phyloP scores from a whole-genome alignment of 768 basidiomycete genomes.

The Psilocybe sp. region DNA sequence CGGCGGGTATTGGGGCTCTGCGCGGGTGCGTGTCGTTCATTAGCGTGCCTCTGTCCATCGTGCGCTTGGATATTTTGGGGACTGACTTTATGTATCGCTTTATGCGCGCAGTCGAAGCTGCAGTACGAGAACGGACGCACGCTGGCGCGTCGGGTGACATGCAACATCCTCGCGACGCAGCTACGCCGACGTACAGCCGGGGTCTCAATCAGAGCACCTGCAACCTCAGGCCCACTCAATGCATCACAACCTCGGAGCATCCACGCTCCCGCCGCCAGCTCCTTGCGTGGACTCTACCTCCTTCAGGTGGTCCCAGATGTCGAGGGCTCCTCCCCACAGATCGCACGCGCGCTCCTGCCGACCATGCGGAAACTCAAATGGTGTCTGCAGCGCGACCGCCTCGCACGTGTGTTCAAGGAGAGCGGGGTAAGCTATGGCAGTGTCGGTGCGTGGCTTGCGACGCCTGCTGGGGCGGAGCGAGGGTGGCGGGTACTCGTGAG shows the following conservation, averaged over 20 bases:
- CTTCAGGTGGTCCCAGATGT: slow-evolving; percentile 61
- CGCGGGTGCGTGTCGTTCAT: slow-evolving; percentile 42
- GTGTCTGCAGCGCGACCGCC: slow-evolving; percentile 60
- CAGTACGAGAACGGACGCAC: slow-evolving; percentile 62
- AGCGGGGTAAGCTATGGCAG: slow-evolving; percentile 31
- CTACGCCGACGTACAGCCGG: slow-evolving; percentile 42
- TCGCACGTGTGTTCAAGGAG: slow-evolving; percentile 56
- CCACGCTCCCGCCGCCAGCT: slow-evolving; percentile 24
- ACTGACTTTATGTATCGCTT: neutral
- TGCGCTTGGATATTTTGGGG: neutral
- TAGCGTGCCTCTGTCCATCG: neutral
- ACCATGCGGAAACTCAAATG: slow-evolving; percentile 68
- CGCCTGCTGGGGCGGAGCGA: slow-evolving; percentile 32
- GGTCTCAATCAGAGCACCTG: neutral
- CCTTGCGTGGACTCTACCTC: slow-evolving; percentile 42
- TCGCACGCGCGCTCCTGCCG: slow-evolving; percentile 63
- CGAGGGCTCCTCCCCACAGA: slow-evolving; percentile 51
- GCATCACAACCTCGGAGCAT: slow-evolving; percentile 1
- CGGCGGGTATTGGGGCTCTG: slow-evolving; percentile 64
- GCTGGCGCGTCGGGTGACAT: slow-evolving; percentile 52
- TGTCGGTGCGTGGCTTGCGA: slow-evolving; percentile 57
- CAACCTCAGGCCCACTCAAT: too few species aligned
- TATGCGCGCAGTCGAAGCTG: slow-evolving; percentile 48
- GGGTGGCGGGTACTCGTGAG: slow-evolving; percentile 43
- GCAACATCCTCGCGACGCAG: slow-evolving; percentile 49